Evolutionary conservation across 257 asterid genomes (phyloP).

Genomic region (Salvia hispanica): DNA sequence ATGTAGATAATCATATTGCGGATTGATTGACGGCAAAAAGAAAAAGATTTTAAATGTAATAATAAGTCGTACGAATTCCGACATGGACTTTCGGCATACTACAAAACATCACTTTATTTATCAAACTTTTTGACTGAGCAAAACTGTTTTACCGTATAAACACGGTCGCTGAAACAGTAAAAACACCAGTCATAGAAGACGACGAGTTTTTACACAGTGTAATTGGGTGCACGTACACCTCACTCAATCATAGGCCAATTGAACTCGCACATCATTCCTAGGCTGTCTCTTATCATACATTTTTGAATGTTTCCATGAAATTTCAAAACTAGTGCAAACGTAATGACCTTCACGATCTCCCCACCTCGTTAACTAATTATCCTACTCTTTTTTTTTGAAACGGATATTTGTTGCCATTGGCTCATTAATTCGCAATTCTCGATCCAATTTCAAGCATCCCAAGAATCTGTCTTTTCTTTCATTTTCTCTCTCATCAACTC

Average conservation of each 20-base stretch:
- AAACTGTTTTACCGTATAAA: background rate
- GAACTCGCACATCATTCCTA: constrained; percentile 33
- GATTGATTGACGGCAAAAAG: too few relatives aligned
- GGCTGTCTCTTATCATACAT: constrained; percentile 35
- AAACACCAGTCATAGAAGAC: constrained; percentile 11
- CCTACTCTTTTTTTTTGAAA: background rate
- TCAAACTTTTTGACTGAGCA: constrained; percentile 21
- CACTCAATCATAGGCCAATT: constrained; percentile 36
- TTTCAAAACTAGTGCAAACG: background rate
- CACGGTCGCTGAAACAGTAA: background rate
- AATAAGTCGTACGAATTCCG: background rate
- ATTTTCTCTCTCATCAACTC: constrained; percentile 30
- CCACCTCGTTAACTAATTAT: background rate
- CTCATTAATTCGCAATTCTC: constrained; percentile 47
- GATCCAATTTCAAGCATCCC: constrained; percentile 32
- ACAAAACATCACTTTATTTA: background rate
- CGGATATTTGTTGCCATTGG: constrained; percentile 34
- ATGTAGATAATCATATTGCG: too few relatives aligned
- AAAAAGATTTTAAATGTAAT: constrained; percentile 6
- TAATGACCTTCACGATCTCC: constrained; percentile 60
- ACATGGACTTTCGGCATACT: background rate
- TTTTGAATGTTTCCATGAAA: constrained; percentile 16
- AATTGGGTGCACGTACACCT: constrained; percentile 35
- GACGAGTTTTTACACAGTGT: constrained; percentile 25
- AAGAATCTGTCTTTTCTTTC: constrained; percentile 29